Base-by-base conservation (phyloP, 2,329 filamentous ascomycete species). In the Orbilia brochopaga region DNA sequence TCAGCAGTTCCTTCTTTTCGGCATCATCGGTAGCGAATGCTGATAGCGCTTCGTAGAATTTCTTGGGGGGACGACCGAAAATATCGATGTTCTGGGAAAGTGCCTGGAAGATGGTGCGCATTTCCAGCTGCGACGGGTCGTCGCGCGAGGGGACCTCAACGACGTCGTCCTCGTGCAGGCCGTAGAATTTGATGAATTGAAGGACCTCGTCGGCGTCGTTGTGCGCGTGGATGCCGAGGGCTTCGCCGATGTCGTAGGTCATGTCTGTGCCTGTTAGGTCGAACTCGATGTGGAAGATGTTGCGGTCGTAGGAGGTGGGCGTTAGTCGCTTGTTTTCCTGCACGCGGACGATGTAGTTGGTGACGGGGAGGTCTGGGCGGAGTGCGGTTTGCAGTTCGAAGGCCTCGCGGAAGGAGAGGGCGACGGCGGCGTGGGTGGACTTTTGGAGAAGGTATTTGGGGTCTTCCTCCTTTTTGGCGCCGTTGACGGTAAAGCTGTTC, bases 281-380 rank as follows among this genome's bases (percentile, higher is more conserved):
- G 78, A 99, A 99, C 81, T 99, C 94, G 74, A 99, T 97, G 82
- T 99, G 94, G 88, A 99, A 99, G 81, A 99, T 97, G 84, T 99
- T 97, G 76, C 94, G 91, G 80, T 97, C 92, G 79, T 99, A 99
- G 32, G 88, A 89, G 23, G 81, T 77, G 1, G 94, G 94, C 0
- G 94, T 99, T 62, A 99, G 85, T 74, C 94, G 88, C 73, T 94
- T 90, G 82, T 96, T 97, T 83, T 97, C 94, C 83, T 95, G 91
- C 80, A 99, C 92, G 61, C 87, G 89, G 60, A 97, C 89, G 46
- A 91, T 90, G 77, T 86, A 88, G 1, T 93, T 97, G 85, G 93
- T 92, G 78, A 91, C 87, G 8, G 89, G 82, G 61, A 96, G 83
- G 77, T 99, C 94, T 10, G 94, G 94, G 60, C 94, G 90, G 44